Percentiles rank a stretch among this genome's conserved stretches.
Evolutionary conservation across 2,329 filamentous ascomycete species (phyloP).

Genomic region (Parafenestella ontariensis): DNA sequence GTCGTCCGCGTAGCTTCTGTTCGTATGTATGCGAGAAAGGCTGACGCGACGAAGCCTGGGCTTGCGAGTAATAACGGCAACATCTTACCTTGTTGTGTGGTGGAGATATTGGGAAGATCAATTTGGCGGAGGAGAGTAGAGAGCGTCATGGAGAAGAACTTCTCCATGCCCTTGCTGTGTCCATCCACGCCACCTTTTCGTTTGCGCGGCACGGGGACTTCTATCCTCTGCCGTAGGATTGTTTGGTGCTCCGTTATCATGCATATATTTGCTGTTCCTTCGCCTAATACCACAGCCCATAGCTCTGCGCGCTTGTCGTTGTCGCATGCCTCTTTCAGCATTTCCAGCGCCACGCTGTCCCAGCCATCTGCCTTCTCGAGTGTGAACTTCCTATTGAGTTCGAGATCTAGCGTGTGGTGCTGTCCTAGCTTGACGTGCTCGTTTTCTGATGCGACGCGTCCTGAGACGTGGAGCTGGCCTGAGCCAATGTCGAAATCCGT

Average conservation of each 20-base stretch:
- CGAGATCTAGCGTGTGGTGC: slow-evolving; percentile 80
- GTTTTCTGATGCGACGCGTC: slow-evolving; percentile 70
- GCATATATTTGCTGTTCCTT: slow-evolving; percentile 83
- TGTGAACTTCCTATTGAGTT: slow-evolving; percentile 86
- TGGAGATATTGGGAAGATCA: slow-evolving; percentile 66
- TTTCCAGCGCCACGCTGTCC: slow-evolving; percentile 86
- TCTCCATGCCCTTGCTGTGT: slow-evolving; percentile 73
- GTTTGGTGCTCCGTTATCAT: slow-evolving; percentile 82
- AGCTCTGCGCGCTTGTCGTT: slow-evolving; percentile 81
- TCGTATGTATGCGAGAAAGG: slow-evolving; percentile 79
- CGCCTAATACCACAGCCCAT: slow-evolving; percentile 92
- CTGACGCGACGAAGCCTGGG: slow-evolving; percentile 83
- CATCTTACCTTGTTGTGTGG: slow-evolving; percentile 31
- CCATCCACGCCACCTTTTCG: slow-evolving; percentile 66
- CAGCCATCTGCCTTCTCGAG: slow-evolving; percentile 82
- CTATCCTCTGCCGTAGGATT: slow-evolving; percentile 73
- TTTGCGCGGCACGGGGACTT: slow-evolving; percentile 72
- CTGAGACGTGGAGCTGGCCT: slow-evolving; percentile 72
- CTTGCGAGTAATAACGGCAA: slow-evolving; percentile 81
- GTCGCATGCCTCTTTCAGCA: slow-evolving; percentile 79
- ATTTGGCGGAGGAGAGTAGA: slow-evolving; percentile 78
- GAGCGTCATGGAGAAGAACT: slow-evolving; percentile 80
- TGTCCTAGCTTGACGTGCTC: slow-evolving; percentile 71
- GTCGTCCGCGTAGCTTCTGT: slow-evolving; percentile 67
- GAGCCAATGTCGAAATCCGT: slow-evolving; percentile 74